Evolutionary conservation across 1,284 basidiomycete genomes (phyloP), one percentile per base, ranked within the genome.

Genomic region (Leccinum fallax): DNA sequence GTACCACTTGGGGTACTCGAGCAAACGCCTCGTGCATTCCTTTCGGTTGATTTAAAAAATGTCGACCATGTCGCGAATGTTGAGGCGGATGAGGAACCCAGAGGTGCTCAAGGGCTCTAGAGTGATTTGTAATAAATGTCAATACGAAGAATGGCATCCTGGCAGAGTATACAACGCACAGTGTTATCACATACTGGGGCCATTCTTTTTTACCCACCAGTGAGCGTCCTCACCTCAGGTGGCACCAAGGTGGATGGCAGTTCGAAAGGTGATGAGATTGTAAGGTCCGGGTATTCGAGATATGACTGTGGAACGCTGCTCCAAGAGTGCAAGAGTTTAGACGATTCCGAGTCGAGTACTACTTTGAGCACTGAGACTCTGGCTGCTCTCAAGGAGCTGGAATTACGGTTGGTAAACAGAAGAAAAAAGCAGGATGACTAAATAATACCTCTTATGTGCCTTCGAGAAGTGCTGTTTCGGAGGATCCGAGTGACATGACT

Each of bases 11-110:
- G 94, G 93, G 56, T 95, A 88, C 68, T 95, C 91, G 46, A 98
- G 83, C 3, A 99, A 81, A 11, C 98, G 78, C 11, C 92, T 83
- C 28, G 28, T 28, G 68, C 91, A 93, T 71, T 99, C 97, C 76
- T 97, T 98, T 59, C 97, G 87, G 76, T 99, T 99, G 54, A 97
- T 87, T 76, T 99, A 96, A 73, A 94, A 99, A 32, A 98, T 90
- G 67, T 95, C 88, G 58, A 97, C 79, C 53, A 92, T 85, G 73
- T 98, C 96, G n/a, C 87, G 78, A 9, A 98, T 75, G 28, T 90
- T 81, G 9, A 89, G 85, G 26, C 91, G 90, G 16, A 97, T 83
- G 30, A 90, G 83, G 74, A 96, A 96, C 2, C 94, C 94, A 8
- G 85, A 79, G 28, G 92, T 85, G 1, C 88, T 89, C 53, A 82